Evolutionary conservation across 257 asterid species (phyloP), one percentile per base, ranked within the genome.

Genomic region (Paulownia fortunei): DNA sequence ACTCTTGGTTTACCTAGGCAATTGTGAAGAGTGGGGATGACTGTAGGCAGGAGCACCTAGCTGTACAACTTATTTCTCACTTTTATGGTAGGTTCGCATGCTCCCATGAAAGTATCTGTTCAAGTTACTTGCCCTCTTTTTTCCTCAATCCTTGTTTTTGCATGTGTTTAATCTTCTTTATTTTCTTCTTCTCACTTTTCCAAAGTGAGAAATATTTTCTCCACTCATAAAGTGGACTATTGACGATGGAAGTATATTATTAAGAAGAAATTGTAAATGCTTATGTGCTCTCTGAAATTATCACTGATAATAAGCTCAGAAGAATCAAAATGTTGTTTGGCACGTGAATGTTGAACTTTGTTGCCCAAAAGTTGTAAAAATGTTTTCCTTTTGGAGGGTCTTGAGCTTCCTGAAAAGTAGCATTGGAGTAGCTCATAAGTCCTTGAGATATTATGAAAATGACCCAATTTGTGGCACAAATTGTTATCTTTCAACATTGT

Each of bases 1-100:
- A 41, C 67, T 81, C 74, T 62, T 81, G 54, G 44, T 61, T 68
- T 37, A 27, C 67, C 59, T 70, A 81, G 84, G 81, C 67, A 76
- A 81, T 81, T 62, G 84, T 81, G 81, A 81, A 81, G 77, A 81
- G 84, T 81, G 84, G 84, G 51, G 84, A 81, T 76, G 84, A 81
- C 79, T 81, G 84, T 54, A 52, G 84, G 70, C 84, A 81, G 81
- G 84, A 81, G 76, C 84, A 81, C 81, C 81, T 81, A 52, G 84
- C 84, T 52, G 84, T 81, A 55, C 84, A 81, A 81, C 84, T 81
- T 41, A 81, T 81, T 62, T 81, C 81, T 63, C 84, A 81, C 77
- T 81, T 81, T 76, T 76, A 81, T 55, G 84, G 84, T 81, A 70
- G 73, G 79, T 76, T 11, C 55, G 52, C 44, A 21, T 72, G 56